phyloP scores from a whole-genome alignment of 768 basidiomycete genomes.

The Clavaria fumosa region DNA sequence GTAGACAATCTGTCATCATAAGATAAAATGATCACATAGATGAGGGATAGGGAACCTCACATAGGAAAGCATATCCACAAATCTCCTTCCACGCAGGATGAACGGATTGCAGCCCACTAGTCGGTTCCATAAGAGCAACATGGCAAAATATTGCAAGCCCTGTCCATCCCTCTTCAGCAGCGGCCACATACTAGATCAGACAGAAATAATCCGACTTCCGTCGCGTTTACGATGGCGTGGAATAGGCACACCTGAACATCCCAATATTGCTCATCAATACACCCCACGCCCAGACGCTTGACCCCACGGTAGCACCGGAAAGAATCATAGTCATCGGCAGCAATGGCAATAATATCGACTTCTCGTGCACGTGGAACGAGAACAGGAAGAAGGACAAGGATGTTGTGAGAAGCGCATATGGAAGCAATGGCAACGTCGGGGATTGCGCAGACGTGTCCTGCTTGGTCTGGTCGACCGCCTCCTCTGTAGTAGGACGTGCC shows the following conservation, averaged over 20 bases:
- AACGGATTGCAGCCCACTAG: slow-evolving; percentile 67
- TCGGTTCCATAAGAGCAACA: slow-evolving; percentile 67
- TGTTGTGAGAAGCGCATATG: slow-evolving; percentile 63
- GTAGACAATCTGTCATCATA: slow-evolving; percentile 50
- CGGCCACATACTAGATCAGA: slow-evolving; percentile 94
- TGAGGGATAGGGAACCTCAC: too few relatives aligned
- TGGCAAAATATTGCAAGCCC: slow-evolving; percentile 54
- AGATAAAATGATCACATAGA: too few relatives aligned
- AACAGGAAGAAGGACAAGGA: slow-evolving; percentile 92
- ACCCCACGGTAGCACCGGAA: slow-evolving; percentile 34
- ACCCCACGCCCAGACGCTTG: slow-evolving; percentile 53
- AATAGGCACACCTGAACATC: slow-evolving; percentile 48
- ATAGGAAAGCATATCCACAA: too few relatives aligned
- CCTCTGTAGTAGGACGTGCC: too few relatives aligned
- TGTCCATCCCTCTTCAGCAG: slow-evolving; percentile 67
- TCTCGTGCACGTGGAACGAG: slow-evolving; percentile 95
- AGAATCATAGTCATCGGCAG: slow-evolving; percentile 73
- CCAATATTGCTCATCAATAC: slow-evolving; percentile 69
- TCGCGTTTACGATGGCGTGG: too few relatives aligned
- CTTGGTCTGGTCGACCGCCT: too few relatives aligned
- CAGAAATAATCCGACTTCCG: too few relatives aligned
- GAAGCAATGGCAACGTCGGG: slow-evolving; percentile 50
- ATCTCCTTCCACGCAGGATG: slow-evolving; percentile 21
- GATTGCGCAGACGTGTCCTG: slow-evolving; percentile 19
- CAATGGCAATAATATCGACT: slow-evolving; percentile 75